A percentile compares a stretch with the other conserved stretches of the same genome.
phyloP scores from a whole-genome alignment of 2,329 filamentous ascomycete species.

The Chaetomiaceae sp. region DNA sequence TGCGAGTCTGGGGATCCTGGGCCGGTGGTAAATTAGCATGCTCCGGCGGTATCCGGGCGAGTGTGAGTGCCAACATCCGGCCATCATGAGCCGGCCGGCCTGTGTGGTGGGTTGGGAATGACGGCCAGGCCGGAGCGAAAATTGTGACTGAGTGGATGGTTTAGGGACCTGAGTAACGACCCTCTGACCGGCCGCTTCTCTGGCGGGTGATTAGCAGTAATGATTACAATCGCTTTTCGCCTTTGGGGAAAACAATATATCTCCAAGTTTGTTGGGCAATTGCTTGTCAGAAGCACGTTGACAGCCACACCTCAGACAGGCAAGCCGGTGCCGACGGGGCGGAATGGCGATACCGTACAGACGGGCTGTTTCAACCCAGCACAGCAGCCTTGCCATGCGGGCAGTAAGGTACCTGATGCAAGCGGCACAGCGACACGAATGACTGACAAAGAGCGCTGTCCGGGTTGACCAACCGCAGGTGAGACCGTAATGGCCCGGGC shows the following conservation, averaged over 20 bases:
- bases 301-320: no score
- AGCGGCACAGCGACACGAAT: no score
- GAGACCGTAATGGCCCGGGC: neutral
- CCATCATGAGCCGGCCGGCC: conserved; percentile 2
- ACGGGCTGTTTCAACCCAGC: neutral
- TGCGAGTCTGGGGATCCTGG: conserved; percentile 6
- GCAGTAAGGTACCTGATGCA: neutral
- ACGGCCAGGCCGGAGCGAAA: neutral
- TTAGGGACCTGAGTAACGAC: no score
- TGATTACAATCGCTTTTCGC: neutral
- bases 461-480: neutral
- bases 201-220: no score
- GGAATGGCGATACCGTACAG: no score
- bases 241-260: no score
- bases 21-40: neutral
- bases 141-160: neutral
- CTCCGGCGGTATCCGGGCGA: neutral
- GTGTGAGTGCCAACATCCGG: neutral
- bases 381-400: neutral
- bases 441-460: neutral
- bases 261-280: no score
- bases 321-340: no score
- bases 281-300: no score
- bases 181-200: no score
- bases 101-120: neutral